A percentile compares a stretch with the other conserved stretches of the same genome.
phyloP scores from a whole-genome alignment of 1,139 yeast genomes.

The Geotrichum carabidarum region DNA sequence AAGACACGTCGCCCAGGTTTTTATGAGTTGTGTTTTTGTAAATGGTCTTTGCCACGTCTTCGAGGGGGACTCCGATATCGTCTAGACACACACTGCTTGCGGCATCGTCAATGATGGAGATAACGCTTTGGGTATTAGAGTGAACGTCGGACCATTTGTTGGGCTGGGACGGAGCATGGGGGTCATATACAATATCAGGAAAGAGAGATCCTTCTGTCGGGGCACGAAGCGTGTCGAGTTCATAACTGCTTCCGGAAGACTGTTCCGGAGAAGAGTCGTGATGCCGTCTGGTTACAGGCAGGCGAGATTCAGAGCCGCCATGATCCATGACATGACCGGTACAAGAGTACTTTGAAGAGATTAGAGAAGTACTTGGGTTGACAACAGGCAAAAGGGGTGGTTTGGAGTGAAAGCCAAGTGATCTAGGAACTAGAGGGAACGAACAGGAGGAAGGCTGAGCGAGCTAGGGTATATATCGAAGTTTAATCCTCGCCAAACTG shows the following conservation, averaged over 20 bases:
- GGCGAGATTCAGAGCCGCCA: not conserved
- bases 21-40: constrained; percentile 1
- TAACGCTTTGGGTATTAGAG: constrained; percentile 7
- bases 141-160: constrained; percentile 6
- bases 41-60: constrained; percentile 18
- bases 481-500: no score
- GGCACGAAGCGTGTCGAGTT: not conserved
- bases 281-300: not conserved
- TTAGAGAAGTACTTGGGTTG: no score
- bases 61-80: constrained; percentile 28
- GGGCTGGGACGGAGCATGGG: not conserved
- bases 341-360: not conserved
- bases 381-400: no score
- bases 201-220: not conserved
- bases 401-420: no score
- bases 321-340: constrained; percentile 5
- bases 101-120: constrained; percentile 29
- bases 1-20: not conserved
- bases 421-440: no score
- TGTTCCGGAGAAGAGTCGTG: not conserved
- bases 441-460: no score
- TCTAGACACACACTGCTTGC: constrained; percentile 36
- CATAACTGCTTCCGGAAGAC: not conserved
- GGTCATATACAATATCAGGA: constrained; percentile 1
- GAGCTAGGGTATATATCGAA: no score